phyloP scores from a whole-genome alignment of 2,329 filamentous ascomycete genomes.

The Aspergillus floridensis region DNA sequence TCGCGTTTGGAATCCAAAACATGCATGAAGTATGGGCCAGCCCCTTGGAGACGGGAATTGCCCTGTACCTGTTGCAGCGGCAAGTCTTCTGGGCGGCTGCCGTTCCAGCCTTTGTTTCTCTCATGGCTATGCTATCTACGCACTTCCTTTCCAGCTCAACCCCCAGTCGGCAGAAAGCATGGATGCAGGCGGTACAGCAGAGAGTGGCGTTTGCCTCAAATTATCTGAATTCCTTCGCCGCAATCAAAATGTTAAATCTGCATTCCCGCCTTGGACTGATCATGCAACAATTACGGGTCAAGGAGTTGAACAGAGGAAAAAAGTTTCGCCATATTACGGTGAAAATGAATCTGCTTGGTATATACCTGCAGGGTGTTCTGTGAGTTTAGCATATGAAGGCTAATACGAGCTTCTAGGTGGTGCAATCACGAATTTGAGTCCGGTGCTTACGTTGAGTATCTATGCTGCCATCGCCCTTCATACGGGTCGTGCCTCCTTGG shows the following conservation, averaged over 20 bases:
- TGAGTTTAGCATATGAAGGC: not conserved
- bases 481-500: not conserved
- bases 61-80: not conserved
- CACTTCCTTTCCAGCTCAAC: not conserved
- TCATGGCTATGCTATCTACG: not conserved
- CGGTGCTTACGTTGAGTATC: not conserved
- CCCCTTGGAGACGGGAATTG: not conserved
- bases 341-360: conserved; percentile 2
- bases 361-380: not conserved
- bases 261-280: not conserved
- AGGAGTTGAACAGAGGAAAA: not conserved
- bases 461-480: not conserved
- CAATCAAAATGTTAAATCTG: not conserved
- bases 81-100: no score
- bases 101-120: not conserved
- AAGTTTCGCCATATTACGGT: conserved; percentile 1
- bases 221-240: not conserved
- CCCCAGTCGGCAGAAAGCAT: not conserved
- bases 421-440: not conserved
- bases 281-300: not conserved
- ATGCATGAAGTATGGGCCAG: conserved; percentile 21
- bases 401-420: not conserved
- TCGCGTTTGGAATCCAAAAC: conserved; percentile 12
- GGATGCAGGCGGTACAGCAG: not conserved
- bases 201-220: not conserved